Base-by-base conservation (phyloP, 2,329 filamentous ascomycete genomes). In the Rasamsonia emersonii region DNA sequence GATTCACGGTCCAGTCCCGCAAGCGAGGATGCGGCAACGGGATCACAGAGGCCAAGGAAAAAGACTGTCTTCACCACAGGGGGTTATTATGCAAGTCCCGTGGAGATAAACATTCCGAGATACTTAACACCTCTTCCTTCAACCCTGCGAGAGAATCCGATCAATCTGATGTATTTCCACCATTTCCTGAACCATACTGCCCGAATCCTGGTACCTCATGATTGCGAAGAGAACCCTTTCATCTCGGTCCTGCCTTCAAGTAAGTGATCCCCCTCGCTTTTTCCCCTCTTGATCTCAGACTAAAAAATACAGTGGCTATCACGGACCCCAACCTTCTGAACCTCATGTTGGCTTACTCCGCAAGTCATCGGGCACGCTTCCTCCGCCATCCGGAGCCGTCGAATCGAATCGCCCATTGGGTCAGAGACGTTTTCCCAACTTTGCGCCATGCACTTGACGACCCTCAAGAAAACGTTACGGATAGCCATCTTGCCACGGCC, bases 131-230 rank as follows among this genome's bases (percentile, higher is more conserved):
- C 68, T 3, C 51, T 80, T 14, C 76, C 76, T 4, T 46, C 61
- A 3, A 60, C 71, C 7, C 61, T 86, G 18, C 58, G 72, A 25
- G 73, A 80, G 21, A 88, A 85, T 45, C 80, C 77, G 1, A 89
- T 89, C 74, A 89, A 91, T 47, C 57, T 91, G 39, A 68, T 91
- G 43, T 80, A 80, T 46, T 80, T 80, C 42, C 75, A 81, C 50
- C 75, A 79, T 46, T 79, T 91, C 49, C 66, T 91, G 37, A 84
- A 88, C 45, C 81, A 91, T 54, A 91, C 84, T 3, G 82, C 82
- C 5, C 73, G 75, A 38, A 77, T 77, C 44, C 53, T 76, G 34
- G 68, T 75, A 3, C 70, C 74, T 2, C 74, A 79, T 46, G 73
- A 79, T 45, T 79, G 74, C 47, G 64, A 68, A 33, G 62, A 73